A percentile compares a stretch with the other conserved stretches of the same genome.
Conservation (phyloP, 306 rosid species). For the Fragaria nilgerrensis region DNA sequence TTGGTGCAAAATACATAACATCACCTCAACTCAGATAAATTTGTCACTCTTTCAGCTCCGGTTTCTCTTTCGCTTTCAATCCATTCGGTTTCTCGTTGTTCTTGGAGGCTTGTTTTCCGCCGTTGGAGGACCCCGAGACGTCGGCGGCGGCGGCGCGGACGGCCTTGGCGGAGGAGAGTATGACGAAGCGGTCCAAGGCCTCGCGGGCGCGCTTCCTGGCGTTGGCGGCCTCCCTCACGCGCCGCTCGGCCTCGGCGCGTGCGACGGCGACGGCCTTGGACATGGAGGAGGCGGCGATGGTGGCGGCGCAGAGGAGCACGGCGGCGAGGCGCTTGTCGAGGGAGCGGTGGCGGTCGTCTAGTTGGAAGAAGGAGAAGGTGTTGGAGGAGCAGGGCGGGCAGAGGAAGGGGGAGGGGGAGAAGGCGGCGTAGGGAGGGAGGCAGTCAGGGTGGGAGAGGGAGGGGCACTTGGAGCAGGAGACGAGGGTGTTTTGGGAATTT, state of each 20-base stretch:
- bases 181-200: slow-evolving; percentile 38
- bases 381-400: slow-evolving; percentile 62
- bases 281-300: slow-evolving; percentile 44
- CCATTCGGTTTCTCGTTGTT: background rate
- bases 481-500: slow-evolving; percentile 23
- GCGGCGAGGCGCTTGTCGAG: slow-evolving; percentile 40
- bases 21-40: background rate
- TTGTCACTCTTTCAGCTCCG: background rate
- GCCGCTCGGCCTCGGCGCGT: slow-evolving; percentile 44
- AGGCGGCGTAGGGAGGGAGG: slow-evolving; percentile 38
- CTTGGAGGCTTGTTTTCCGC: background rate
- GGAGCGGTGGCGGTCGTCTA: slow-evolving; percentile 6
- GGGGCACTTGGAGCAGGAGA: slow-evolving; percentile 60
- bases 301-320: slow-evolving; percentile 63
- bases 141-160: background rate
- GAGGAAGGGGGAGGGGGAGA: slow-evolving; percentile 28
- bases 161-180: slow-evolving; percentile 4
- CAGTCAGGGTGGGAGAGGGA: slow-evolving; percentile 71
- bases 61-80: too few relatives aligned
- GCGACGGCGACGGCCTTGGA: slow-evolving; percentile 35
- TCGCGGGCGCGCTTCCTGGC: slow-evolving; percentile 68
- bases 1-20: too few relatives aligned
- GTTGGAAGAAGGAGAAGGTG: slow-evolving; percentile 49
- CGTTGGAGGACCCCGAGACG: background rate
- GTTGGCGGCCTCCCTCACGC: slow-evolving; percentile 45